These are phyloP conservation scores for Cyclospora cayetanensis DNA, from an alignment of 169 alveolate species.

Conservation along the genomic window DNA sequence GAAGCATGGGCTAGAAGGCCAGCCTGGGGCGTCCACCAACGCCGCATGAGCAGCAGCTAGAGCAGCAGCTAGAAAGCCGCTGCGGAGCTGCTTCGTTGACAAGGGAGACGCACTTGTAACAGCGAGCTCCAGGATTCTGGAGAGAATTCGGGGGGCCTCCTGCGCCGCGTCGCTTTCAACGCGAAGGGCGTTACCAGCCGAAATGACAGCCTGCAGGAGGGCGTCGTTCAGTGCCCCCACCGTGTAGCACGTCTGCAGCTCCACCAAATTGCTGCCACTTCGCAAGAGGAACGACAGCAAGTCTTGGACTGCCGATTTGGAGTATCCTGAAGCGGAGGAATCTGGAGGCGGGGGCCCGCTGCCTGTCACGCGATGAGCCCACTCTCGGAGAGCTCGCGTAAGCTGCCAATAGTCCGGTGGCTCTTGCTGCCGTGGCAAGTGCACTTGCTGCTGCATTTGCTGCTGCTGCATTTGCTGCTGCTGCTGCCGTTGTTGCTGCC, in stretches of 20 bases:
- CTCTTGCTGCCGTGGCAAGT: neutral
- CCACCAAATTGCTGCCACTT: slow-evolving; percentile 44
- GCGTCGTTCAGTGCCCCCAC: slow-evolving; percentile 42
- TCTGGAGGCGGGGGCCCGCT: slow-evolving; percentile 2
- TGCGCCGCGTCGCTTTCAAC: neutral
- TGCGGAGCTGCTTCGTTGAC: neutral
- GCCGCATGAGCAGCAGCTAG: slow-evolving; percentile 51
- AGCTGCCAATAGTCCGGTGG: slow-evolving; percentile 6
- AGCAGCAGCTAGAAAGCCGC: slow-evolving; percentile 39
- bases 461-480: slow-evolving; percentile 14
- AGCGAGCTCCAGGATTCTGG: neutral
- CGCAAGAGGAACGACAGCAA: slow-evolving; percentile 35
- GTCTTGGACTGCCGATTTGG: slow-evolving; percentile 52
- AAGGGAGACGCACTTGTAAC: neutral
- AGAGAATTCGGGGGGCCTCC: too few species aligned
- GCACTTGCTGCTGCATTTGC: neutral
- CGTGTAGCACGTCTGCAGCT: slow-evolving; percentile 30
- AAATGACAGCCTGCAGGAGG: slow-evolving; percentile 7
- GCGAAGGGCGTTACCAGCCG: slow-evolving; percentile 34
- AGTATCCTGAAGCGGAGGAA: neutral
- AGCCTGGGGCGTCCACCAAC: too few species aligned
- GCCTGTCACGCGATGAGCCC: slow-evolving; percentile 32
- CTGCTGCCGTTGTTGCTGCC: slow-evolving; percentile 34
- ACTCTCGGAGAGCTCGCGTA: slow-evolving; percentile 5
- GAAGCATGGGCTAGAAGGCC: too few species aligned